A percentile compares a stretch with the other conserved stretches of the same genome.
Conservation (phyloP, 225 moss, liverwort and hornwort species). For the Marchantia polymorpha region DNA sequence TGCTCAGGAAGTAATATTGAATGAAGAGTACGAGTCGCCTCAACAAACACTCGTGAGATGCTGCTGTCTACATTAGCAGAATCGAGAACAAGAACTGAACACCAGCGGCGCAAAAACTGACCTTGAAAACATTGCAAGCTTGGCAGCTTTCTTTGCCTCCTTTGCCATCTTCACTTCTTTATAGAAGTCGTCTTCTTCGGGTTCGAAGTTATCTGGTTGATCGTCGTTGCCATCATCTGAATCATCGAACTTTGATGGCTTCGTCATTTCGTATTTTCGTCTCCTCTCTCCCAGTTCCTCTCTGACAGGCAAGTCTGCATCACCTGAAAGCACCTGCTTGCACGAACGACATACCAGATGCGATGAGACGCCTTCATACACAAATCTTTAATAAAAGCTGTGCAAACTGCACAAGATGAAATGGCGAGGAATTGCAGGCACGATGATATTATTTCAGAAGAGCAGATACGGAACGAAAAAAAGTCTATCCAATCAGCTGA, state of each 20-base stretch:
- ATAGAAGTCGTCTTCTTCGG: slow-evolving; percentile 62
- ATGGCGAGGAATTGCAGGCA: too few relatives aligned
- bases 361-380: not conserved
- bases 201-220: slow-evolving; percentile 52
- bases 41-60: too few relatives aligned
- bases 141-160: slow-evolving; percentile 73
- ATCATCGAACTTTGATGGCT: slow-evolving; percentile 41
- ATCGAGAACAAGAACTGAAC: too few relatives aligned
- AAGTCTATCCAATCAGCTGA: not conserved
- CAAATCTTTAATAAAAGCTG: too few relatives aligned
- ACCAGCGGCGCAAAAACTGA: slow-evolving; percentile 10
- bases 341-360: not conserved
- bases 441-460: too few relatives aligned
- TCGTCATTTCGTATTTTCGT: slow-evolving; percentile 73
- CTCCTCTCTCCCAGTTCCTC: slow-evolving; percentile 91
- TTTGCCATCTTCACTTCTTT: slow-evolving; percentile 72
- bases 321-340: slow-evolving; percentile 71
- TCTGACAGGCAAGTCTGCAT: slow-evolving; percentile 76
- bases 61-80: too few relatives aligned
- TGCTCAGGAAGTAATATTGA: too few relatives aligned
- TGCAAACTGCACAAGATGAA: too few relatives aligned
- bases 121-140: slow-evolving; percentile 73
- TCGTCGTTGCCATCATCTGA: slow-evolving; percentile 31
- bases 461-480: too few relatives aligned
- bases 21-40: too few relatives aligned